Base-by-base conservation (phyloP, 352 stramenopile species). In the Pythium dissotocum region DNA sequence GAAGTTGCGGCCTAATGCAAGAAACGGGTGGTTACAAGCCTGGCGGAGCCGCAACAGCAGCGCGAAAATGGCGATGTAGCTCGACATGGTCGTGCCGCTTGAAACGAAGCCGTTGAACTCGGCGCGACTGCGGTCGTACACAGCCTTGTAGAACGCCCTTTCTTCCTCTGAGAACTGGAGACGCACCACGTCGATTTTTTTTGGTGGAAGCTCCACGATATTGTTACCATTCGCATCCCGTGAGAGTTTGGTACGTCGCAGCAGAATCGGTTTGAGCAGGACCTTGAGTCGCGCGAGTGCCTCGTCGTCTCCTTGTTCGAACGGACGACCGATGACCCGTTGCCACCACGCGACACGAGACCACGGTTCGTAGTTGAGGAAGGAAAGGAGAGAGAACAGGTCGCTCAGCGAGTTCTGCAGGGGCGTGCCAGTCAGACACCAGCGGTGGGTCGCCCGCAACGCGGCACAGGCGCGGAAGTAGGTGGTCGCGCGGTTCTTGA, bases 341-440 rank as follows among this genome's bases (percentile, higher is more conserved):
- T 88, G 90, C 89, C 89, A 97, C 86, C 85, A 96, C 24, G 81
- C 76, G 52, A 82, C 65, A 30, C 85, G 82, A 49, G 78, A 90
- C 90, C 90, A 98, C 12, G 91, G 91, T 63, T 93, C 67, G 71
- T 95, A 94, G 63, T 84, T 73, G 6, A 96, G 75, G 60, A 97
- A 98, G 54, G 77, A 80, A 14, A 98, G 75, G 28, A 97, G 72
- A 2, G 89, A 85, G 46, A 94, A 95, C 28, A 98, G 73, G 58
- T 98, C 91, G 32, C 94, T 85, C 4, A 97, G 74, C 8, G 79
- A 85, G 64, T 97, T 98, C 67, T 98, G 89, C 26, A 98, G 83
- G 2, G 91, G 91, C 24, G 91, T 98, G 26, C 91, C 91, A 6
- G 89, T 97, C n/a, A 97, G 70, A 68, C 89, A 96, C 91, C 91